These are phyloP conservation scores for Ophiostoma tasmaniense DNA, from an alignment of 2,329 filamentous ascomycete species.

Conservation along the genomic window DNA sequence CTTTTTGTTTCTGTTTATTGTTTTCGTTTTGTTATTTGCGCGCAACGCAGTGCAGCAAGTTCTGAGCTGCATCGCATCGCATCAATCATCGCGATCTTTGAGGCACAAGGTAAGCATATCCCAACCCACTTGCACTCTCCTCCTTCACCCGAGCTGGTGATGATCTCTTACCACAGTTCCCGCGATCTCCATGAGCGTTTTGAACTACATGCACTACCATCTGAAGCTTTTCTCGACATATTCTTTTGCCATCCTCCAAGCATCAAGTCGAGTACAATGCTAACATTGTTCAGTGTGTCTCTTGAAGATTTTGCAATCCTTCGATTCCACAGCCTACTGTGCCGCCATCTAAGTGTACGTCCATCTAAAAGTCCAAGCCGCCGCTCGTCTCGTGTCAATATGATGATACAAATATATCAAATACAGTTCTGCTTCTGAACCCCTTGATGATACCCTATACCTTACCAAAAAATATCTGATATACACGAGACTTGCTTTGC, in stretches of 20 bases:
- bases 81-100: background rate
- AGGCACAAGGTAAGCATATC: conserved; percentile 11
- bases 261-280: background rate
- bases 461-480: conserved; percentile 37
- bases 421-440: conserved; percentile 72
- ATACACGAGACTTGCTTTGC: conserved; percentile 13
- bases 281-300: conserved; percentile 12
- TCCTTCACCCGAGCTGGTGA: conserved; percentile 33
- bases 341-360: conserved; percentile 9
- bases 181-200: conserved; percentile 51
- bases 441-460: conserved; percentile 56
- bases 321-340: background rate
- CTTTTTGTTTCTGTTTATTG: background rate
- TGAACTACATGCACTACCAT: conserved; percentile 71
- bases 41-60: background rate
- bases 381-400: conserved; percentile 31
- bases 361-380: background rate
- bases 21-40: background rate
- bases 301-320: too few relatives aligned
- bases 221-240: conserved; percentile 41
- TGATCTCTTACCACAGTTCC: conserved; percentile 52
- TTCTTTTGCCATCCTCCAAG: background rate
- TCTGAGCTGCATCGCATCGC: background rate
- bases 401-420: conserved; percentile 54
- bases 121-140: background rate